These are phyloP conservation scores for Dipteronia sinensis DNA, from an alignment of 345 rosid species.

Conservation along the genomic window DNA sequence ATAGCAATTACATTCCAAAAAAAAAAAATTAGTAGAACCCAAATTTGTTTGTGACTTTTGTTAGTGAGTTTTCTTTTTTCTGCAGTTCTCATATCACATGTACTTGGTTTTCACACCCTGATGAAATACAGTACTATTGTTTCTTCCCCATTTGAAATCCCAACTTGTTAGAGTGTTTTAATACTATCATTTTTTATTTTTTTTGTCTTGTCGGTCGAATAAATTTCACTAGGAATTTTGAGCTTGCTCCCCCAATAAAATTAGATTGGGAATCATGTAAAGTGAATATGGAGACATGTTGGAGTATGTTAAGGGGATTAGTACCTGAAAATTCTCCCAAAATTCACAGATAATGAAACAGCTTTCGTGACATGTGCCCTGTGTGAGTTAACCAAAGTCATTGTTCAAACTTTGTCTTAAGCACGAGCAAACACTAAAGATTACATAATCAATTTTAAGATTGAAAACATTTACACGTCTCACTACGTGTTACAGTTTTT, in stretches of 20 bases:
- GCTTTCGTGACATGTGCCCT: neutral
- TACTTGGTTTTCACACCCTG: neutral
- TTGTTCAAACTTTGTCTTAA: neutral
- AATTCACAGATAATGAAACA: neutral
- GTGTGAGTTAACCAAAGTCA: neutral
- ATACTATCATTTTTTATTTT: too few relatives aligned
- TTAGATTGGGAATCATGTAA: too few relatives aligned
- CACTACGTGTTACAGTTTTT: too few relatives aligned
- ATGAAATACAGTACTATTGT: neutral
- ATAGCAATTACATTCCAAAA: neutral
- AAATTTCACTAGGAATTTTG: neutral
- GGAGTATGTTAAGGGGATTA: constrained; percentile 4
- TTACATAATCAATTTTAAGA: too few relatives aligned
- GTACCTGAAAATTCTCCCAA: neutral
- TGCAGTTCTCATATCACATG: constrained; percentile 7
- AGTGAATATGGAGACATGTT: constrained; percentile 2
- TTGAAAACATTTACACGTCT: too few relatives aligned
- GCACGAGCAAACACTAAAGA: neutral
- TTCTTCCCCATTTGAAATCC: neutral
- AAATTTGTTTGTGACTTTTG: constrained; percentile 16
- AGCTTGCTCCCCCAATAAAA: too few relatives aligned
- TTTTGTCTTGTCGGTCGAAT: too few relatives aligned
- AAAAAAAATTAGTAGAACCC: neutral
- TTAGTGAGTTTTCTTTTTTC: constrained; percentile 12
- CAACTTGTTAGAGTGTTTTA: neutral